Evolutionary conservation across 768 basidiomycete species (phyloP), one percentile per base, ranked within the genome.

Genomic region (Serendipita vermifera): DNA sequence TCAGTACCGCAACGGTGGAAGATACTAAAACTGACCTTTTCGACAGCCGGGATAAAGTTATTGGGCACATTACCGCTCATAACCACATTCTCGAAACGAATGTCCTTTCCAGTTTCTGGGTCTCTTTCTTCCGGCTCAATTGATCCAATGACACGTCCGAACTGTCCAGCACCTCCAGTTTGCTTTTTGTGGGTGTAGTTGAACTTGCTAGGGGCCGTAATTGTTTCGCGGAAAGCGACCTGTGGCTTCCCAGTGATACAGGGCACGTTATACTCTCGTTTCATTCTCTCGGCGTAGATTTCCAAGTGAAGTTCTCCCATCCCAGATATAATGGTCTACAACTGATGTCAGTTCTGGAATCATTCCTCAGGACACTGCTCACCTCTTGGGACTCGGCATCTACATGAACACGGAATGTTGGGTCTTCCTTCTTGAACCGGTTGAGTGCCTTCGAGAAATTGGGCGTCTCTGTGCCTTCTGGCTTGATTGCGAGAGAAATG

Each of bases 231-330:
- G 77, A 90, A 99, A 3, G 92, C 92, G 43, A 99, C 96, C 20
- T 86, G 86, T 11, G 96, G 96, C 69, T 92, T 93, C 58, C 94
- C 94, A 5, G 94, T 97, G 14, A 81, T 76, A 64, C 91, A 96
- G 38, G 88, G 82, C 17, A 91, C 88, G 56, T 87, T 87, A 70
- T 99, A 99, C 70, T 99, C 96, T 54, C 96, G 87, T 63, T 82
- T 84, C 92, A 99, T 97, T 36, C 96, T 89, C 67, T 99, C 96
- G 59, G 97, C 92, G 71, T 99, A 98, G 65, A 99, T 94, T 65
- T 99, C 96, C 22, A 99, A 79, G 67, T 99, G 96, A 15, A 99
- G 80, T 69, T 99, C 96, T 24, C 96, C 96, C 96, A 99, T 99
- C 20, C 96, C 96, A 29, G 93, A 97, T 61, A 99, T 97, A 69